Evolutionary conservation across 1,284 basidiomycete genomes (phyloP), one percentile per base, ranked within the genome.

Genomic region (Tilletia horrida): DNA sequence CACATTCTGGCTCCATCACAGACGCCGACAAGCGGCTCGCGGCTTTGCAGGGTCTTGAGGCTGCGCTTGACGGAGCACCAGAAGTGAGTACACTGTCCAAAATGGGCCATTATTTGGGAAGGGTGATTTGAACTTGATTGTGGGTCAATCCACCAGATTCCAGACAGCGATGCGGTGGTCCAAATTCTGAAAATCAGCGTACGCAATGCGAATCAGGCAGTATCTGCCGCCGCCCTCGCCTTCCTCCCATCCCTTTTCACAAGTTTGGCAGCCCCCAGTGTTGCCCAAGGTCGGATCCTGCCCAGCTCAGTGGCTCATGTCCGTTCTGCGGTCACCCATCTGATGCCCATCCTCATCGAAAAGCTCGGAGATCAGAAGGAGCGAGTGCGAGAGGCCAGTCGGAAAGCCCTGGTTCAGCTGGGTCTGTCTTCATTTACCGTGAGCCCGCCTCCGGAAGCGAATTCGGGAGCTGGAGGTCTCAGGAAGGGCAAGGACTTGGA

Each of bases 291-390:
- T 18, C 55, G 55, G 3, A 13, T 85, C 85, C 40, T 86, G 85
- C 11, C 76, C 83, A 29, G 74, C 82, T 14, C 78, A 83, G 78
- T 84, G 57, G 84, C 85, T 35, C 86, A 92, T 59, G 89, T 90
- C 61, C 86, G 88, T 69, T 85, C 87, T 43, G 83, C 91, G 66
- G 81, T 83, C 65, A 87, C 89, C 16, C 88, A 92, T 76, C 84
- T 92, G 50, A 87, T 89, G 27, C 76, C 88, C 2, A 89, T 89
- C 48, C 84, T 92, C 42, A 85, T 93, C 69, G 92, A 93, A 75
- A 88, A 90, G 66, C 86, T 94, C 16, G 91, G 90, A 31, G 92
- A 94, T 80, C 86, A 82, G 55, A 85, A 88, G 74, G 90, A 92
- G 78, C 86, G 85, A 68, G 84, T 88, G 29, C 86, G 91, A 68